Base-by-base conservation (phyloP, 768 basidiomycete species). In the Suillus paluster region DNA sequence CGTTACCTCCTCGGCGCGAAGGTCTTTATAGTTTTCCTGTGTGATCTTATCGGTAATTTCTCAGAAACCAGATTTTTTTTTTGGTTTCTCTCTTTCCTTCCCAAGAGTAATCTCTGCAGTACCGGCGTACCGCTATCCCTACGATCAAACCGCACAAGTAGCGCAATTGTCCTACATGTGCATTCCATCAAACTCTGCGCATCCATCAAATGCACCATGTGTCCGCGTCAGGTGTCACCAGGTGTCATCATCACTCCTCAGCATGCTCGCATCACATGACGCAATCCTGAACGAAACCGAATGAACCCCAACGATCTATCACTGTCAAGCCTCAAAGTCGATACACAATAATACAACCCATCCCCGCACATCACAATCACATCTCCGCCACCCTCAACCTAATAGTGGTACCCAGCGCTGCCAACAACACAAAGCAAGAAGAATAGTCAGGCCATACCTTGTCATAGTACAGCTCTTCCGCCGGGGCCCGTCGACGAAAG, bases 391-490 rank as follows among this genome's bases (percentile, higher is more conserved):
- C 67, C 60, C 92, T 79, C 68, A 95, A 73, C 23, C 82, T 89
- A 65, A 96, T 84, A 70, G 95, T 96, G 64, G 88, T 84, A 23
- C 83, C 82, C 57, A 95, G 75, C 19, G 93, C 91, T 38, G 80
- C 76, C 60, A 91, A 83, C 48, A 97, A 75, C 45, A 89, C 81
- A 27, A 85, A 65, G 65, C 91, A 93, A 25, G n/a, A n/a, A 97
- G 78, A 5, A 88, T 71, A 1, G 90, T 92, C 41, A 95, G 94
- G 0, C 94, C 93, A 64, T 89, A 94, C 76, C n/a, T 88, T 90
- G 78, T 97, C 94, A 71, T 95, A 94, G 76, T 97, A 97, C 57
- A 94, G 66, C 25, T 92, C 91, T 59, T 90, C 87, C 0, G 94
- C 93, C 34, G 84, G 86, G 61, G 82, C 79, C 54, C 93, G 83